Base-by-base conservation (phyloP, 192 early-diverging fungal species). In the Phlyctochytrium planicorne region DNA sequence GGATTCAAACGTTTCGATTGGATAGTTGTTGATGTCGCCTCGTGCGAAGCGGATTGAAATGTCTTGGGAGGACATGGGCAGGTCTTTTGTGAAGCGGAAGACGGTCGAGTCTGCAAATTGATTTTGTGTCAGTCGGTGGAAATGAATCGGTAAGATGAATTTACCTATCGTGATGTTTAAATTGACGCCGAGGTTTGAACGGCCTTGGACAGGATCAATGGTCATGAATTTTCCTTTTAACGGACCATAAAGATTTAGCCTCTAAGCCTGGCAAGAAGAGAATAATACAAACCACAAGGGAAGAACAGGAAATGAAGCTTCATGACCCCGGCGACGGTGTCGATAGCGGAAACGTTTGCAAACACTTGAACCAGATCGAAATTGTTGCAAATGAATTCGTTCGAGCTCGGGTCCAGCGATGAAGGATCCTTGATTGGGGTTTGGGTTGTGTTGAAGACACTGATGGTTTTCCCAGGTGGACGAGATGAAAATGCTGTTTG, bases 11-110 rank as follows among this genome's bases (percentile, higher is more conserved):
- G 16, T 57, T 10, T 57, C 55, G 55, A 57, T 25, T 12, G 55
- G 55, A 27, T 62, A 62, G 50, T 62, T 55, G 34, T 62, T 55
- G 50, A 23, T 10, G 23, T 55, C 61, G 35, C 50, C 61, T 6
- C 17, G 16, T 12, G 55, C 55, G 27, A 57, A 57, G 55, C 20
- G 40, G 40, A 20, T 47, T 6, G 40, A 47, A 14, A 47, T 6
- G 40, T 47, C 40, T 47, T 47, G 40, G 10, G 40, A 47, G 40
- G 40, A 47, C 40, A 47, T 47, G 40, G 40, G 40, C 40, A 47
- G 40, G 20, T 47, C 40, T 47, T 47, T 47, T 6, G 40, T 14
- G 40, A 47, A 47, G 40, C 6, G 6, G 40, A 47, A 47, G 20
- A 47, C 40, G 10, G 6, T 47, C 10, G 40, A 47, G 40, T 47